Conservation (phyloP, 345 rosid genomes). For the Salix viminalis region DNA sequence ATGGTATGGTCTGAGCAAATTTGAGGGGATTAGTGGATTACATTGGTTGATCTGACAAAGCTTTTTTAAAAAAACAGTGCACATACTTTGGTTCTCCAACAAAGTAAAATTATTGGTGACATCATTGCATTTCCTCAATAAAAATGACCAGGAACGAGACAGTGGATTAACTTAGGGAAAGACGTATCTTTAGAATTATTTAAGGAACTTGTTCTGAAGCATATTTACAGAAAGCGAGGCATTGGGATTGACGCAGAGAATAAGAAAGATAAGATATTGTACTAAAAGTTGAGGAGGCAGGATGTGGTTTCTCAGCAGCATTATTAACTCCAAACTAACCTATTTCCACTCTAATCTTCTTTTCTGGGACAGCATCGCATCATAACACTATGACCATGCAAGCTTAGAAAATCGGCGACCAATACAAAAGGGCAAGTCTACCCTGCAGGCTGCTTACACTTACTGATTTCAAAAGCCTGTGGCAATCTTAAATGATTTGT, state of each 20-base stretch:
- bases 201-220: neutral
- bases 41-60: slow-evolving; percentile 1
- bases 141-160: slow-evolving; percentile 1
- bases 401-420: neutral
- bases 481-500: neutral
- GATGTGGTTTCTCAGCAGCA: neutral
- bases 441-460: neutral
- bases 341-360: neutral
- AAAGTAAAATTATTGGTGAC: neutral
- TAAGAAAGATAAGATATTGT: neutral
- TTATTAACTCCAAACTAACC: neutral
- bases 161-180: neutral
- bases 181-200: slow-evolving; percentile 1
- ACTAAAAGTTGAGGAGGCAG: slow-evolving; percentile 9
- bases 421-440: neutral
- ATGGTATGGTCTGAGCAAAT: neutral
- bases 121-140: slow-evolving; percentile 7
- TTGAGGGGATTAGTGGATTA: neutral
- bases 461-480: neutral
- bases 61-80: slow-evolving; percentile 4
- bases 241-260: slow-evolving; percentile 13
- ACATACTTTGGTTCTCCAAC: neutral
- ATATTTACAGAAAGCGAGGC: slow-evolving; percentile 5
- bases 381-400: neutral
- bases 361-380: neutral